A percentile compares a stretch with the other conserved stretches of the same genome.
phyloP scores from a whole-genome alignment of 2,329 filamentous ascomycete species.

The Aaosphaeria arxii region DNA sequence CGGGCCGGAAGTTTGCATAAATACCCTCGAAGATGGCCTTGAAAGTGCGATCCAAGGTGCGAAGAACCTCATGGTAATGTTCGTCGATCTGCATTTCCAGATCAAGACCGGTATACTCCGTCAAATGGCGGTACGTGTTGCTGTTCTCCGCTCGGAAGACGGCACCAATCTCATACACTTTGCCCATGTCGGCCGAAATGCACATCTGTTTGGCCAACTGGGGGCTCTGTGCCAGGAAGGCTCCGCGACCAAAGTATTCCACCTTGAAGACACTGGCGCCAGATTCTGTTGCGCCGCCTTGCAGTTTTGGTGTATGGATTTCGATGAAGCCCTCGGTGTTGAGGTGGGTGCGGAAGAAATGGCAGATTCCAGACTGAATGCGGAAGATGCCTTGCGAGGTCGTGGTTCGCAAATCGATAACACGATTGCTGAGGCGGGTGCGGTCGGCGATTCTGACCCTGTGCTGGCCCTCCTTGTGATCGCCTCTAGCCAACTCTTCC shows the following conservation, averaged over 20 bases:
- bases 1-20: slow-evolving; percentile 65
- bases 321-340: slow-evolving; percentile 80
- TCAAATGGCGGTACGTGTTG: slow-evolving; percentile 91
- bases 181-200: slow-evolving; percentile 83
- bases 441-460: slow-evolving; percentile 66
- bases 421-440: slow-evolving; percentile 72
- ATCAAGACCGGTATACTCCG: slow-evolving; percentile 90
- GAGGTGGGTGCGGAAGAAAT: slow-evolving; percentile 73
- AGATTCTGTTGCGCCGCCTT: slow-evolving; percentile 86
- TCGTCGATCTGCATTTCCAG: slow-evolving; percentile 88
- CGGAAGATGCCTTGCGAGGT: slow-evolving; percentile 85
- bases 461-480: slow-evolving; percentile 54
- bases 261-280: slow-evolving; percentile 89
- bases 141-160: slow-evolving; percentile 95
- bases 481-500: slow-evolving; percentile 48
- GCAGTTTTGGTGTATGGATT: slow-evolving; percentile 90
- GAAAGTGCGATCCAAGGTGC: slow-evolving; percentile 74
- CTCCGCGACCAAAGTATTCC: slow-evolving; percentile 83
- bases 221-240: slow-evolving; percentile 87
- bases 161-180: slow-evolving; percentile 84
- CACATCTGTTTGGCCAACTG: slow-evolving; percentile 92
- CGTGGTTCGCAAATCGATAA: slow-evolving; percentile 82
- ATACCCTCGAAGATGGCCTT: slow-evolving; percentile 75
- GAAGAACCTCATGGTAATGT: slow-evolving; percentile 84
- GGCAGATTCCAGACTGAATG: slow-evolving; percentile 76